Evolutionary conservation across 805 yeast genomes (phyloP).

Genomic region (Ogataea angusta): DNA sequence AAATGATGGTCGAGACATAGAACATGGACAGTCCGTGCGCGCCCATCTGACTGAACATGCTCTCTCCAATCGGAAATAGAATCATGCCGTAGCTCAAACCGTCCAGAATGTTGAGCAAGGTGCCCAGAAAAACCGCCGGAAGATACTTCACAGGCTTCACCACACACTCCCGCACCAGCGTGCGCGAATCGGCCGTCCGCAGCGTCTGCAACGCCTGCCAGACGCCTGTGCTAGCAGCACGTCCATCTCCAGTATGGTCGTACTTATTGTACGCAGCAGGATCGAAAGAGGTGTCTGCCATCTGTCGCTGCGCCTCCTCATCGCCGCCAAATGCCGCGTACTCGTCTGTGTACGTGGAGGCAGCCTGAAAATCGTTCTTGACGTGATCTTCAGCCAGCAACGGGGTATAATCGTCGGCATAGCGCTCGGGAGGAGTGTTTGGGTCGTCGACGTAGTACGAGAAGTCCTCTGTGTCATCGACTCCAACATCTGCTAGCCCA

Average conservation of each 20-base stretch:
- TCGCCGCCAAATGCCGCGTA: neutral
- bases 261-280: constrained; percentile 1
- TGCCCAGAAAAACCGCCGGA: constrained; percentile 86
- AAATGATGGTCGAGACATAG: constrained; percentile 84
- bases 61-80: constrained; percentile 85
- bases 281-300: neutral
- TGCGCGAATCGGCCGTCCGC: constrained; percentile 20
- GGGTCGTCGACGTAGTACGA: constrained; percentile 1
- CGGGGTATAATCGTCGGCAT: constrained; percentile 4
- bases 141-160: constrained; percentile 44
- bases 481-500: constrained; percentile 54
- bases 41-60: constrained; percentile 72
- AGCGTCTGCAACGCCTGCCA: constrained; percentile 2
- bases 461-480: constrained; percentile 20
- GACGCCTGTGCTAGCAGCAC: constrained; percentile 1
- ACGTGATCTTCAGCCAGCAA: constrained; percentile 1
- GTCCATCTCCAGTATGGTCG: constrained; percentile 2
- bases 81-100: constrained; percentile 97
- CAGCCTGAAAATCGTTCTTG: constrained; percentile 4
- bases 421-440: constrained; percentile 6
- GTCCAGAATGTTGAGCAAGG: constrained; percentile 81
- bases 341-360: neutral
- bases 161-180: constrained; percentile 25
- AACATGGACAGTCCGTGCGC: constrained; percentile 93
- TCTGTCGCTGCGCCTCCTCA: constrained; percentile 6